Conservation (phyloP, 2,329 filamentous ascomycete genomes). For the Fusarium verrucosum region DNA sequence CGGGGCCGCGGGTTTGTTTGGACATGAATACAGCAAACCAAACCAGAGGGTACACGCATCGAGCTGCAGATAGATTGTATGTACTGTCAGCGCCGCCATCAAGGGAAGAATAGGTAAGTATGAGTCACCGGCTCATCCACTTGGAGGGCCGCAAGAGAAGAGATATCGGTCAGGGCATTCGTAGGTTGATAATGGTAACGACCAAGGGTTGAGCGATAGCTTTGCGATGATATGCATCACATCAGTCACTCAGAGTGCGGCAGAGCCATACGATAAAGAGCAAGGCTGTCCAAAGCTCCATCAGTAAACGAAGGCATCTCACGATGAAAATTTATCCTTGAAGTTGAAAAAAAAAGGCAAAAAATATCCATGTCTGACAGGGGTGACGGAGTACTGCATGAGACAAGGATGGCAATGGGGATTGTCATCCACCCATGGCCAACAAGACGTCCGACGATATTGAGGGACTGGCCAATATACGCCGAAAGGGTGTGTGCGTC, state of each 20-base stretch:
- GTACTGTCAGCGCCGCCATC: slow-evolving; percentile 32
- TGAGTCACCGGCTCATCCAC: slow-evolving; percentile 43
- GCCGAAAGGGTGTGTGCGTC: slow-evolving; percentile 34
- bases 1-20: slow-evolving; percentile 43
- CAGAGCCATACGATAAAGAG: not conserved
- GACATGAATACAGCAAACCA: slow-evolving; percentile 46
- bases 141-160: slow-evolving; percentile 12
- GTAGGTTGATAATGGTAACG: not conserved
- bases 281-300: slow-evolving; percentile 10
- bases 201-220: slow-evolving; percentile 7
- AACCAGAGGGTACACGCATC: slow-evolving; percentile 36
- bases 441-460: slow-evolving; percentile 34
- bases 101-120: slow-evolving; percentile 27
- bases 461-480: slow-evolving; percentile 29
- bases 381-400: slow-evolving; percentile 34
- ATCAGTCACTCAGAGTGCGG: slow-evolving; percentile 16
- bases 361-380: slow-evolving; percentile 33
- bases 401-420: slow-evolving; percentile 40
- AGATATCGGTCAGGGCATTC: slow-evolving; percentile 3
- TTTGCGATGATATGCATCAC: slow-evolving; percentile 16
- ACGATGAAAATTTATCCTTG: slow-evolving; percentile 13
- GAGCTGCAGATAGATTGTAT: slow-evolving; percentile 37
- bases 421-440: slow-evolving; percentile 33
- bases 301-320: slow-evolving; percentile 19
- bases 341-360: slow-evolving; percentile 12